phyloP scores from a whole-genome alignment of 768 basidiomycete species.

The Gloeostereum incarnatum region DNA sequence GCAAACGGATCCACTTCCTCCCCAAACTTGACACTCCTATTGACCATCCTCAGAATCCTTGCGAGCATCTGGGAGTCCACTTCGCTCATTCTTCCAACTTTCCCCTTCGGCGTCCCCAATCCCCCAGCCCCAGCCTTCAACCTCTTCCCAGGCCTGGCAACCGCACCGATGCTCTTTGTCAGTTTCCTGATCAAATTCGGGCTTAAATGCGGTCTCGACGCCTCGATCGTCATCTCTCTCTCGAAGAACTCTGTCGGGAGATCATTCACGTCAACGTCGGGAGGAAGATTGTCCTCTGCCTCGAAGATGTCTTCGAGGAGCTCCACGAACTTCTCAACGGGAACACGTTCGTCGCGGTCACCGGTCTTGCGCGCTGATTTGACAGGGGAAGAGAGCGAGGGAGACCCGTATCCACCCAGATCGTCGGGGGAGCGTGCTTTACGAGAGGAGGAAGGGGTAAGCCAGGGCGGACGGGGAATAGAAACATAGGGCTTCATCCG shows the following conservation, averaged over 20 bases:
- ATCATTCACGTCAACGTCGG: slow-evolving; percentile 39
- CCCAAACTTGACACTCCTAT: slow-evolving; percentile 67
- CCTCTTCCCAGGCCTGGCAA: slow-evolving; percentile 63
- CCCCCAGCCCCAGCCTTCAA: slow-evolving; percentile 28
- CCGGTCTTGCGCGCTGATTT: slow-evolving; percentile 31
- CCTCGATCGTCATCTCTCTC: slow-evolving; percentile 46
- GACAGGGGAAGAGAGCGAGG: background rate
- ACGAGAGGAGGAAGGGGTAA: slow-evolving; percentile 31
- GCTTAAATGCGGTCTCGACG: slow-evolving; percentile 51
- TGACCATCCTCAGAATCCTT: slow-evolving; percentile 67
- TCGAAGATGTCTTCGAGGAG: slow-evolving; percentile 82
- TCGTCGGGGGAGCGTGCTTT: slow-evolving; percentile 28
- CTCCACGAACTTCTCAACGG: slow-evolving; percentile 67
- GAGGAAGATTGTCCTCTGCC: slow-evolving; percentile 62
- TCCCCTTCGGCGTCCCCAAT: slow-evolving; percentile 25
- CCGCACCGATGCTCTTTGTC: slow-evolving; percentile 57
- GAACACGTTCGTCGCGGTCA: slow-evolving; percentile 69
- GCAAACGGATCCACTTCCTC: slow-evolving; percentile 72
- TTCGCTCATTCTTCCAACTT: slow-evolving; percentile 56
- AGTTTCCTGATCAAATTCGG: slow-evolving; percentile 55
- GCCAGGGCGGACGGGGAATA: slow-evolving; percentile 34
- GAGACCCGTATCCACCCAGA: slow-evolving; percentile 50
- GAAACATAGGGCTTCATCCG: slow-evolving; percentile 35
- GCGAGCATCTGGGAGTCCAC: slow-evolving; percentile 55
- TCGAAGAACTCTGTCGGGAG: slow-evolving; percentile 60